A percentile compares a stretch with the other conserved stretches of the same genome.
phyloP scores from a whole-genome alignment of 192 early-diverging fungal species.

The Geosiphon pyriformis region DNA sequence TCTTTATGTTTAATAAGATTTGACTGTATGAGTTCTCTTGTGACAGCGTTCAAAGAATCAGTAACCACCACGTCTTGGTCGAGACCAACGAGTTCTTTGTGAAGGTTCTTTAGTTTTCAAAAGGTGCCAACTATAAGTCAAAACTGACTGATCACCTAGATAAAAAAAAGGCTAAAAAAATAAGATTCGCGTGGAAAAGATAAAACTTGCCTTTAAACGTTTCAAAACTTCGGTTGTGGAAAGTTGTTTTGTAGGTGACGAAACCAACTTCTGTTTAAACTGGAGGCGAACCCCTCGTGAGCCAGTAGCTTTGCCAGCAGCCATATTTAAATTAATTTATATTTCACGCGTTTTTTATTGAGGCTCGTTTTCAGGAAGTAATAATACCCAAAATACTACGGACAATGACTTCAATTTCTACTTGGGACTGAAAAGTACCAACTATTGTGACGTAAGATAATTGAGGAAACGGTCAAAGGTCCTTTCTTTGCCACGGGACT shows the following conservation, averaged over 20 bases:
- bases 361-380: too few species aligned
- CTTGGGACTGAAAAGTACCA: too few species aligned
- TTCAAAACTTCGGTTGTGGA: slow-evolving; percentile 44
- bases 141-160: neutral
- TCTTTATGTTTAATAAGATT: slow-evolving; percentile 75
- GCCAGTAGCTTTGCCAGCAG: slow-evolving; percentile 1
- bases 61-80: slow-evolving; percentile 75
- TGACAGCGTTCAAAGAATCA: slow-evolving; percentile 56
- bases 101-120: slow-evolving; percentile 59
- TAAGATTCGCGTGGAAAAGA: too few species aligned
- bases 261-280: slow-evolving; percentile 38
- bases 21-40: slow-evolving; percentile 61
- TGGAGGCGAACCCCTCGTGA: slow-evolving; percentile 26
- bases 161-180: too few species aligned
- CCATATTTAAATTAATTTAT: slow-evolving; percentile 4
- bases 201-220: slow-evolving; percentile 49
- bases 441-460: too few species aligned
- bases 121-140: neutral
- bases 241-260: slow-evolving; percentile 39
- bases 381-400: too few species aligned
- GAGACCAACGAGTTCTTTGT: slow-evolving; percentile 60
- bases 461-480: too few species aligned
- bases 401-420: too few species aligned
- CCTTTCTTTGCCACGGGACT: too few species aligned
- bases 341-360: too few species aligned